phyloP scores from a whole-genome alignment of 805 yeast species.

The Yarrowia porcina region DNA sequence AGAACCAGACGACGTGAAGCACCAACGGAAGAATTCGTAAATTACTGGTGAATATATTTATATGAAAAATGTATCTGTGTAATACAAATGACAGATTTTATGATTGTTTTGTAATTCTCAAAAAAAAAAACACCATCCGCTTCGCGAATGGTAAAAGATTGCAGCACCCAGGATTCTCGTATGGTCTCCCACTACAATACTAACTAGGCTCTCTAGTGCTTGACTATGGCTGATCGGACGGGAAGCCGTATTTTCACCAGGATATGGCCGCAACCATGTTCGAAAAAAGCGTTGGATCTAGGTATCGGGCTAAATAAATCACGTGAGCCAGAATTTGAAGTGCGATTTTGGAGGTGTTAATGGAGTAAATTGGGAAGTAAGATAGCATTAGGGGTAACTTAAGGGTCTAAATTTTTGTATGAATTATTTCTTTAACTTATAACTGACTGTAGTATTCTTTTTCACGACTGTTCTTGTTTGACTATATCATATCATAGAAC shows the following conservation, averaged over 20 bases:
- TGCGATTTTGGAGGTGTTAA: not conserved
- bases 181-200: constrained; percentile 7
- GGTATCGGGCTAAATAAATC: not conserved
- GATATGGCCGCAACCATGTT: not conserved
- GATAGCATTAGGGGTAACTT: no score
- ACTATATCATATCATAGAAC: not conserved
- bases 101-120: no score
- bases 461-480: no score
- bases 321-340: not conserved
- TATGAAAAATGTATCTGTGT: no score
- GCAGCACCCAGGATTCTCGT: constrained; percentile 11
- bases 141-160: not conserved
- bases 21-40: no score
- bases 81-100: no score
- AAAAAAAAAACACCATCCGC: not conserved
- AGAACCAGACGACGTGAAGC: no score
- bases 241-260: constrained; percentile 7
- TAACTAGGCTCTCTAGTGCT: constrained; percentile 3
- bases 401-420: no score
- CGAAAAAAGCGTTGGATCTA: not conserved
- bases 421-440: no score
- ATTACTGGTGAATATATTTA: no score
- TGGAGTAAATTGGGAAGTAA: not conserved
- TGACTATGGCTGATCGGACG: constrained; percentile 8
- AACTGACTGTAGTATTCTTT: no score